phyloP scores from a whole-genome alignment of 345 rosid species.

The Leavenworthia alabamica region DNA sequence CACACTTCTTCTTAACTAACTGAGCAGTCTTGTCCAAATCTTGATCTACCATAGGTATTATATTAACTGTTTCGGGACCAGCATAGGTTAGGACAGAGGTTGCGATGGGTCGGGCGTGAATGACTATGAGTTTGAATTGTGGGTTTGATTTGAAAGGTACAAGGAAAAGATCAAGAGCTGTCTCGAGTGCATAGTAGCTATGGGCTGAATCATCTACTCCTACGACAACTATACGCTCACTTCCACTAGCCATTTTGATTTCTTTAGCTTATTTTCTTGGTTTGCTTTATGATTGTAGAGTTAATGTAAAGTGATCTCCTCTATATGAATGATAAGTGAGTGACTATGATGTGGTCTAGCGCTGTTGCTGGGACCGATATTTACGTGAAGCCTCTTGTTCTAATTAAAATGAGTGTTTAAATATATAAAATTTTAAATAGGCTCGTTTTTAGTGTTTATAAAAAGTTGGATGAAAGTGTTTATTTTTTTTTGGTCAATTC shows the following conservation, averaged over 20 bases:
- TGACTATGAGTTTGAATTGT: slow-evolving; percentile 42
- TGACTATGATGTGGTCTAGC: neutral
- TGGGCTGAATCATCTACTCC: slow-evolving; percentile 47
- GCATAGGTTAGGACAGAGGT: slow-evolving; percentile 30
- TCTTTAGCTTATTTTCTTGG: neutral
- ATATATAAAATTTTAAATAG: neutral
- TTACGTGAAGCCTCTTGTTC: neutral
- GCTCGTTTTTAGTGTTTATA: neutral
- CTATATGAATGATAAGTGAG: slow-evolving; percentile 9
- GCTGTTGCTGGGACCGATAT: neutral
- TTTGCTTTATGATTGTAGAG: neutral
- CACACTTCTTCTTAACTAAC: slow-evolving; percentile 21
- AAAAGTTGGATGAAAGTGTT: neutral
- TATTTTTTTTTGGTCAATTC: too few species aligned
- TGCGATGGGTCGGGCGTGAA: slow-evolving; percentile 44
- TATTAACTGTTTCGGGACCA: slow-evolving; percentile 35
- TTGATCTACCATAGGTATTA: slow-evolving; percentile 28
- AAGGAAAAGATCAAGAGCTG: slow-evolving; percentile 52
- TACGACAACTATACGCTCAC: slow-evolving; percentile 39
- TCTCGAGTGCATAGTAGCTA: slow-evolving; percentile 49
- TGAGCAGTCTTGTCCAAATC: slow-evolving; percentile 32
- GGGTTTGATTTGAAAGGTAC: slow-evolving; percentile 24
- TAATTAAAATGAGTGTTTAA: neutral
- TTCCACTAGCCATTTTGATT: slow-evolving; percentile 22
- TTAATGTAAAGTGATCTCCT: neutral